A percentile compares a stretch with the other conserved stretches of the same genome.
Evolutionary conservation across 495 filamentous ascomycete species (phyloP).

Genomic region (Apodospora peruviana): DNA sequence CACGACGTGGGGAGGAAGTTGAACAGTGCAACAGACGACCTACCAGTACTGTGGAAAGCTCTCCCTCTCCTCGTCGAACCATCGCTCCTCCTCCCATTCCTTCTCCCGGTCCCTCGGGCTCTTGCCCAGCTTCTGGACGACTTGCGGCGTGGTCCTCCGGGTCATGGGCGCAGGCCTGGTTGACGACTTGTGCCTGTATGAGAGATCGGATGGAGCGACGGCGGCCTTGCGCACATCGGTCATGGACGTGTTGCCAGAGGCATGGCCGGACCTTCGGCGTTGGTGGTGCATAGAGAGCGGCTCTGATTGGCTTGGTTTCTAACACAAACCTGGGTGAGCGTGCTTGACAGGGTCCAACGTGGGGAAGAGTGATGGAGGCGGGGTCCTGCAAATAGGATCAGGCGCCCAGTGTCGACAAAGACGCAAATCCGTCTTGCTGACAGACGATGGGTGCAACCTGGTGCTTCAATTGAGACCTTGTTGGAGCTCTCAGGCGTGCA

Average conservation of each 20-base stretch:
- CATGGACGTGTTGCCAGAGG: slow-evolving; percentile 41
- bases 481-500: too few species aligned
- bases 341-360: not conserved
- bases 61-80: slow-evolving; percentile 43
- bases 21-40: slow-evolving; percentile 13
- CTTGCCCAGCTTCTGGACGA: slow-evolving; percentile 22
- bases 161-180: slow-evolving; percentile 33
- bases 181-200: slow-evolving; percentile 22
- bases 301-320: slow-evolving; percentile 24
- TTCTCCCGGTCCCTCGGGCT: not conserved
- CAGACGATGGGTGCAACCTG: too few species aligned
- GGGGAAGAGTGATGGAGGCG: slow-evolving; percentile 4
- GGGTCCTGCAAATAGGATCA: slow-evolving; percentile 4
- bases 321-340: not conserved
- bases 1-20: not conserved
- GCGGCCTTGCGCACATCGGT: slow-evolving; percentile 43
- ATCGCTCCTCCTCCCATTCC: slow-evolving; percentile 36
- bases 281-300: slow-evolving; percentile 39
- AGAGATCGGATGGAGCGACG: slow-evolving; percentile 25
- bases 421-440: too few species aligned
- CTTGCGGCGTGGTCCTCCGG: slow-evolving; percentile 33
- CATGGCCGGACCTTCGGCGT: slow-evolving; percentile 44
- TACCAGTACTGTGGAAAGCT: slow-evolving; percentile 50
- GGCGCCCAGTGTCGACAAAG: not conserved
- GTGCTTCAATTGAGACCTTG: not conserved